Evolutionary conservation across 2,329 filamentous ascomycete species (phyloP), one percentile per base, ranked within the genome.

Genomic region (Diaporthe nobilis): DNA sequence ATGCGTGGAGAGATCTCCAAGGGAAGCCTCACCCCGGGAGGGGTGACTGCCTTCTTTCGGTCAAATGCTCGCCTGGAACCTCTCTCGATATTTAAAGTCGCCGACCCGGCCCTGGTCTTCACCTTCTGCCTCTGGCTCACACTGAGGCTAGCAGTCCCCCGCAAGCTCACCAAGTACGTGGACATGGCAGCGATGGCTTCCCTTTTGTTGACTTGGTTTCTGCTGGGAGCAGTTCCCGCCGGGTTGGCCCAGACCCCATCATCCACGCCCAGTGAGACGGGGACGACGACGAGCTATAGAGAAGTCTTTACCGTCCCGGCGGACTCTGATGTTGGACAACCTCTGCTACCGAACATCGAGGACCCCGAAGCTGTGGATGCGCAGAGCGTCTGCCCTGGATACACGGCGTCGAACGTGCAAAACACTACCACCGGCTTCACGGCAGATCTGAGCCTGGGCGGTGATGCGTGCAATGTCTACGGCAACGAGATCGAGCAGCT

Each of bases 401-500:
- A 95, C 83, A 87, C 81, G 34, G 93, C 92, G 3, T 89, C 87
- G 34, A 92, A 94, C 80, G 86, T 94, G 17, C 82, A 86, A 73
- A 84, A 87, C 61, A 89, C 85, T 0, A 81, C 83, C 47, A 86
- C 86, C 55, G 90, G 90, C 5, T 83, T 96, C 74, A 93, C 90
- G 0, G 95, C 94, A 2, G 90, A 93, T 77, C 86, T 97, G 53
- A 87, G 83, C 1, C 87, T 97, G 25, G 92, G 92, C 6, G 94
- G 94, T 0, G 80, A 86, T 15, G 88, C 92, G 7, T 96, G 94
- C 85, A 93, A 95, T 83, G 89, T 90, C 25, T 96, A 96, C 78
- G 94, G 94, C 0, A 92, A 88, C 3, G 95, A 97, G 80, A 86
- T 97, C 47, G 87, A 91, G n/a, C 78, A 79, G 47, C 77, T 84